Evolutionary conservation across 192 early-diverging fungal genomes (phyloP), one percentile per base, ranked within the genome.

Genomic region (Entrophospora sp.): DNA sequence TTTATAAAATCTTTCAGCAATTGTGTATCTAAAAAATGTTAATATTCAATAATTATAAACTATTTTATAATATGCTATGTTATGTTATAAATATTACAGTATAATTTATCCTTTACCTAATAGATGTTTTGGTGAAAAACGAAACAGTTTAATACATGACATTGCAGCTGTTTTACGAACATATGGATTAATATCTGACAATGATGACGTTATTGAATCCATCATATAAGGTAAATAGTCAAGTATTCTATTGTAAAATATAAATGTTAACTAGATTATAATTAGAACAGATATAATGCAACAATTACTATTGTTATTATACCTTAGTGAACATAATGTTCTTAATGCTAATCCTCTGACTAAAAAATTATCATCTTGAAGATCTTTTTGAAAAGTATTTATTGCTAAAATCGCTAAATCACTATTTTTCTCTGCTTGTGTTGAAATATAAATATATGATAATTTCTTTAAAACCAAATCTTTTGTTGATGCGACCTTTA

Each of bases 1-100:
- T 20, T 80, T 70, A 68, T 89, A 79, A 51, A 97, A 77, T 2
- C 84, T 72, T 56, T 85, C 78, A 18, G 94, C 93, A 51, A 97
- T 91, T 6, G 95, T n/a, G n/a, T n/a, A n/a, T n/a, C n/a, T n/a
- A n/a, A n/a, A n/a, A n/a, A n/a, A n/a, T n/a, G n/a, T n/a, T n/a
- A n/a, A n/a, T n/a, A n/a, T n/a, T n/a, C n/a, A n/a, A n/a, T n/a
- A n/a, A n/a, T n/a, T n/a, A n/a, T n/a, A n/a, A n/a, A n/a, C n/a
- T n/a, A n/a, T n/a, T n/a, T n/a, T n/a, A n/a, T n/a, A n/a, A n/a
- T n/a, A n/a, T n/a, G n/a, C n/a, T n/a, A n/a, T n/a, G n/a, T n/a
- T n/a, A n/a, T n/a, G n/a, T n/a, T n/a, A n/a, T n/a, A n/a, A n/a
- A n/a, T n/a, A n/a, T n/a, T n/a, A n/a, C n/a, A n/a, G n/a, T n/a